Evolutionary conservation across 1,284 basidiomycete genomes (phyloP).

Genomic region (Melampsora americana): DNA sequence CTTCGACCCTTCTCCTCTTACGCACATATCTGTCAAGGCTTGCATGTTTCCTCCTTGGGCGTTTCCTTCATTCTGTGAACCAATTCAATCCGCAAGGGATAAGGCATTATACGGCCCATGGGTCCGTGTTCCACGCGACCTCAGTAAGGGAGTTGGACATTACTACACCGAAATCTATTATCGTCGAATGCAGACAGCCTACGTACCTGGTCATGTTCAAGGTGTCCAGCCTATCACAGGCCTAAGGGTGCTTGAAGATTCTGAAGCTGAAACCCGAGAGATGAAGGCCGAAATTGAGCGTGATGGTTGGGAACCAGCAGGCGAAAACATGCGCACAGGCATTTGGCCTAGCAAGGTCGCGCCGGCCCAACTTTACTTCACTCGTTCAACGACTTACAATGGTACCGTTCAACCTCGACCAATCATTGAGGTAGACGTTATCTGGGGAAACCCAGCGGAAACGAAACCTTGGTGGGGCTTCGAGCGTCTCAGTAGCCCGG

Average conservation of each 20-base stretch:
- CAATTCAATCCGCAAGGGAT: slow-evolving; percentile 26
- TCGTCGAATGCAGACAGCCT: slow-evolving; percentile 23
- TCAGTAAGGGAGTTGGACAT: slow-evolving; percentile 41
- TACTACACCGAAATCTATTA: slow-evolving; percentile 43
- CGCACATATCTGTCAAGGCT: slow-evolving; percentile 28
- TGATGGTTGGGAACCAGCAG: slow-evolving; percentile 30
- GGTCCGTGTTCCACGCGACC: slow-evolving; percentile 38
- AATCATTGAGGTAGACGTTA: slow-evolving; percentile 35
- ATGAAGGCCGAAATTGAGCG: slow-evolving; percentile 14
- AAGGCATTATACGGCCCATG: slow-evolving; percentile 36
- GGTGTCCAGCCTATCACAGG: slow-evolving; percentile 33
- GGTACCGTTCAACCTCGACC: slow-evolving; percentile 5
- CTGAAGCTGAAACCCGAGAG: not conserved
- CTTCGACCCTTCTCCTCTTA: slow-evolving; percentile 34
- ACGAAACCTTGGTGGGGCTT: slow-evolving; percentile 39
- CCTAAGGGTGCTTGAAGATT: slow-evolving; percentile 17
- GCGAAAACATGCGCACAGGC: slow-evolving; percentile 21
- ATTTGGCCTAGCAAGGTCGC: slow-evolving; percentile 30
- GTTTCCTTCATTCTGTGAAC: slow-evolving; percentile 24
- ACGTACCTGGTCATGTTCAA: slow-evolving; percentile 8
- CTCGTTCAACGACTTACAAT: slow-evolving; percentile 24
- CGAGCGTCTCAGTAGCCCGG: slow-evolving; percentile 29
- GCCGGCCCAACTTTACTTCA: slow-evolving; percentile 30
- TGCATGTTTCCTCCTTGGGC: slow-evolving; percentile 44
- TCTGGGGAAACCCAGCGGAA: slow-evolving; percentile 26